Conservation (phyloP, 306 rosid species). For the Prunus dulcis region DNA sequence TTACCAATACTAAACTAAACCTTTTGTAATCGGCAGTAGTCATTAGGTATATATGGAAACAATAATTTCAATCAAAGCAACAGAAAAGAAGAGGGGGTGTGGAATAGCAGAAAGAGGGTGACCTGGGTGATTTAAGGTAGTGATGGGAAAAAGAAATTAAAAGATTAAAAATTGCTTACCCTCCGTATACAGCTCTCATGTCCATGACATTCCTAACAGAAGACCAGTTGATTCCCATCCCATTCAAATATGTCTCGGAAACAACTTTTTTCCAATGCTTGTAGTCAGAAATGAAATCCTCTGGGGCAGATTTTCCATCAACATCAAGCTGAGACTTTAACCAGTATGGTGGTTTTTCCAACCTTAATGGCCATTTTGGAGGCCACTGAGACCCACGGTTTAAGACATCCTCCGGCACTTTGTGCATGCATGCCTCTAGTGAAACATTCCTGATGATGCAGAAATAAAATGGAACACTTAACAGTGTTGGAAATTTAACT, state of each 20-base stretch:
- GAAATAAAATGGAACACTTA: conserved; percentile 7
- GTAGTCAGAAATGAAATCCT: conserved; percentile 61
- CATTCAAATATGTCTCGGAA: conserved; percentile 60
- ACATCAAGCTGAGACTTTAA: conserved; percentile 56
- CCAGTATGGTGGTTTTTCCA: conserved; percentile 84
- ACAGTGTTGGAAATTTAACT: not conserved
- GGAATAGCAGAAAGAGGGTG: not conserved
- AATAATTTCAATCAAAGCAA: not conserved
- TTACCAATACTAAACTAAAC: not conserved
- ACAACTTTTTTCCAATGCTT: conserved; percentile 71
- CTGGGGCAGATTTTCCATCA: conserved; percentile 51
- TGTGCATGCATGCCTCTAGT: conserved; percentile 69
- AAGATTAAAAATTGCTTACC: conserved; percentile 47
- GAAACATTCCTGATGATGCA: conserved; percentile 61
- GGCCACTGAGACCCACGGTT: conserved; percentile 78
- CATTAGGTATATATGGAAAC: not conserved
- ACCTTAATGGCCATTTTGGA: conserved; percentile 66
- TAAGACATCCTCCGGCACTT: conserved; percentile 46
- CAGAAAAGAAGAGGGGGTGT: not conserved
- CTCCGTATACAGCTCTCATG: conserved; percentile 88
- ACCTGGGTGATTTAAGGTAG: not conserved
- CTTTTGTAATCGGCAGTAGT: not conserved
- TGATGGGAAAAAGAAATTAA: not conserved
- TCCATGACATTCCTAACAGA: conserved; percentile 81
- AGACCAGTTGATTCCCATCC: conserved; percentile 73